Base-by-base conservation (phyloP, 495 filamentous ascomycete genomes). In the Penicillium bovifimosum region DNA sequence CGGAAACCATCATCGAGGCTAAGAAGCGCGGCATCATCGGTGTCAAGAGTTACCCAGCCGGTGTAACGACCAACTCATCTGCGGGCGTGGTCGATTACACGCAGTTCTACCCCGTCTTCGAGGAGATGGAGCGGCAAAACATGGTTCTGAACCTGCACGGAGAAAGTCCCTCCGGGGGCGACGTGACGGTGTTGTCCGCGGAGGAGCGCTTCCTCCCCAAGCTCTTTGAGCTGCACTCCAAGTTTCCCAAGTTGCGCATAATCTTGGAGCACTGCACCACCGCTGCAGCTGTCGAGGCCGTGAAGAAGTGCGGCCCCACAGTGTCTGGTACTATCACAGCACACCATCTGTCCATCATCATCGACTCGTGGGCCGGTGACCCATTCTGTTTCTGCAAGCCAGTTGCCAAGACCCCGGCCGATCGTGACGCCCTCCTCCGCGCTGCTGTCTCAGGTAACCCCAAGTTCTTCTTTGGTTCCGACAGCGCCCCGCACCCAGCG, bases 331-430 rank as follows among this genome's bases (percentile, higher is more conserved):
- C 65, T 28, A 85, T 91, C 50, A 85, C 80, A 10, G 88, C 90
- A 17, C 90, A 95, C 63, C 91, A 95, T 57, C 69, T 95, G 10
- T 88, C 78, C 53, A 75, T 96, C 24, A 86, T 85, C 28, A 82
- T 87, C 13, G 87, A 95, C 54, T 82, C 87, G 54, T 86, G 83
- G 75, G 80, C 80, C 0, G 82, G 82, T 49, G 86, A 95, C 56
- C 80, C 86, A 33, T 86, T 88, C 74, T 83, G 80, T 61, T 95
- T 90, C 76, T 95, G 91, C 78, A 96, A 96, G 70, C 90, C 87
- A 10, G 81, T 88, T 32, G 85, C 87, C 48, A 90, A 91, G 67
- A 77, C 75, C 4, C 84, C 88, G 4, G 76, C 77, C 14, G 91
- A 95, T 62, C 80, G 91, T 7, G 78, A 81, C 13, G 87, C 90